These are phyloP conservation scores for Apophysomyces elegans DNA, from an alignment of 371 early-diverging fungal species.

Conservation along the genomic window DNA sequence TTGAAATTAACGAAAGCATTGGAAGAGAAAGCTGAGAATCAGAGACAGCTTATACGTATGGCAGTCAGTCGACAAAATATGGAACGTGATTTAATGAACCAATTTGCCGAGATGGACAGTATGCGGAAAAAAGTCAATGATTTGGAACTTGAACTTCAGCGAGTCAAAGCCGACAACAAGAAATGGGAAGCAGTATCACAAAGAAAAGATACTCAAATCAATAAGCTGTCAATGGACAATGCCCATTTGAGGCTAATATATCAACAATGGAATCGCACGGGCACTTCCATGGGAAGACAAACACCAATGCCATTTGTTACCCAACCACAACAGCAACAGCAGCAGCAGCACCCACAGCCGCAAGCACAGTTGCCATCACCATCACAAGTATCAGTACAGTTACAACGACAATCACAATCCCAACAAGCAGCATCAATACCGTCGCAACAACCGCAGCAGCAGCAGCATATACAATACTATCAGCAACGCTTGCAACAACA, in stretches of 20 bases:
- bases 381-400: neutral
- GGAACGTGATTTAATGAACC: constrained; percentile 2
- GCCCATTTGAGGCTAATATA: neutral
- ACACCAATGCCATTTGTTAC: neutral
- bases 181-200: neutral
- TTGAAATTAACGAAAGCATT: neutral
- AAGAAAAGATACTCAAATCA: neutral
- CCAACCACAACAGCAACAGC: neutral
- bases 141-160: constrained; percentile 3
- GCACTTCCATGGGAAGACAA: neutral
- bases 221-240: neutral
- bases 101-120: constrained; percentile 1
- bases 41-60: constrained; percentile 2
- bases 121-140: neutral
- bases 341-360: neutral
- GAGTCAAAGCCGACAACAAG: neutral
- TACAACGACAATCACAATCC: neutral
- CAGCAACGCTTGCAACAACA: too few species aligned
- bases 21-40: constrained; percentile 2
- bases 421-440: neutral
- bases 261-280: neutral
- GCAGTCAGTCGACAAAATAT: constrained; percentile 4
- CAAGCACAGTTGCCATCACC: neutral
- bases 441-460: too few species aligned
- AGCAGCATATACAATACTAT: too few species aligned